A percentile compares a stretch with the other conserved stretches of the same genome.
phyloP scores from a whole-genome alignment of 1,284 basidiomycete genomes.

The Coniophora puteana region DNA sequence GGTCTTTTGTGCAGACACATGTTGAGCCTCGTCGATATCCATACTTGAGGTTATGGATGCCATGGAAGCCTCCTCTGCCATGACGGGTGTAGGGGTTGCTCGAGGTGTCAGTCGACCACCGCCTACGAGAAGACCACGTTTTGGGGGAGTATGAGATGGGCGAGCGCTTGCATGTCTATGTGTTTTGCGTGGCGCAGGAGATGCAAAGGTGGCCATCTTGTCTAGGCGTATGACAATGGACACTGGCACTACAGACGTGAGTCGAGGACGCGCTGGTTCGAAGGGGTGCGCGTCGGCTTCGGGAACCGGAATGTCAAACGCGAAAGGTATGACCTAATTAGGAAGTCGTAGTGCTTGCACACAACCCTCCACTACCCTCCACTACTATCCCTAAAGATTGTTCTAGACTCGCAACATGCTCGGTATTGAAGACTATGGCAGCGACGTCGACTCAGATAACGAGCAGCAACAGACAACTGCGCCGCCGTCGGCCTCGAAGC shows the following conservation, averaged over 20 bases:
- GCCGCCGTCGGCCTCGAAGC: constrained; percentile 16
- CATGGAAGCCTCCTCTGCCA: constrained; percentile 29
- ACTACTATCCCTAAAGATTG: no score
- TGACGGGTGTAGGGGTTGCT: constrained; percentile 30
- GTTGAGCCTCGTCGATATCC: constrained; percentile 60
- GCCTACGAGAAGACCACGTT: constrained; percentile 22
- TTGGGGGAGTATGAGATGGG: constrained; percentile 32
- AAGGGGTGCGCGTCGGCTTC: no score
- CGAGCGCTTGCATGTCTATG: constrained; percentile 36
- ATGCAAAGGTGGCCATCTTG: constrained; percentile 12
- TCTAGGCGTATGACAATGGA: no score
- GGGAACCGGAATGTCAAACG: no score
- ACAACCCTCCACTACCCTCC: no score
- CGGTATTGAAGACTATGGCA: constrained; percentile 71
- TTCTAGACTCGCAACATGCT: no score
- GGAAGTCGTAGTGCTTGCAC: no score
- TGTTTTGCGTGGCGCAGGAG: constrained; percentile 45
- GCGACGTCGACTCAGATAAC: constrained; percentile 54
- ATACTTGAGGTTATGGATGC: constrained; percentile 45
- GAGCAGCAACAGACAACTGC: constrained; percentile 27
- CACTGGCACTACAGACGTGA: no score
- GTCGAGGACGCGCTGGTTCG: no score
- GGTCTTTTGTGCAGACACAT: constrained; percentile 10
- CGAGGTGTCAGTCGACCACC: no score
- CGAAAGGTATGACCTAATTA: no score